Evolutionary conservation across 1,284 basidiomycete genomes (phyloP).

Genomic region (Malassezia sp.): DNA sequence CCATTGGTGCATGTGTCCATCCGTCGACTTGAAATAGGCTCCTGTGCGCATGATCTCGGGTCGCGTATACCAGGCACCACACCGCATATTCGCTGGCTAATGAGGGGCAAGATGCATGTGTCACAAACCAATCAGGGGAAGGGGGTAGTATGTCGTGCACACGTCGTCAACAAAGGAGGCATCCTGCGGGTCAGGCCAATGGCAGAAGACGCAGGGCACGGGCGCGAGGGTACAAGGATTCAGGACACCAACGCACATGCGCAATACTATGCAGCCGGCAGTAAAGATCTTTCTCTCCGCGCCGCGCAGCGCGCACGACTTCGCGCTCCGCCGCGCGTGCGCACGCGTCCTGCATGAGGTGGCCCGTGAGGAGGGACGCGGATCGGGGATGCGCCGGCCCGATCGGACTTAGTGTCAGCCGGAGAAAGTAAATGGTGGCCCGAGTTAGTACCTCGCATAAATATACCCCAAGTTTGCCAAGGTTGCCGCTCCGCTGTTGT

Average conservation of each 20-base stretch:
- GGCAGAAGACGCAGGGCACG: too few species aligned
- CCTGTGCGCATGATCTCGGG: slow-evolving; percentile 50
- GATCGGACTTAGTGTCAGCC: too few species aligned
- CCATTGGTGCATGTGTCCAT: slow-evolving; percentile 65
- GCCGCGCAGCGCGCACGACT: slow-evolving; percentile 10
- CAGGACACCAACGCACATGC: slow-evolving; percentile 4
- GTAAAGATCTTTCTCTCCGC: slow-evolving; percentile 9
- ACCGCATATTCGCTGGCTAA: slow-evolving; percentile 71
- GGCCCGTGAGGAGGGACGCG: too few species aligned
- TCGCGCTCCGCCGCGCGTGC: slow-evolving; percentile 3
- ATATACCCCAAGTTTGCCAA: too few species aligned
- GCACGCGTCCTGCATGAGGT: too few species aligned
- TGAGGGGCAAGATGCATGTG: too few species aligned
- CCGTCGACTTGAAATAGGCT: slow-evolving; percentile 94
- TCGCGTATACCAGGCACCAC: slow-evolving; percentile 85
- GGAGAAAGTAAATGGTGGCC: neutral
- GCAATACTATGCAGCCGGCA: slow-evolving; percentile 12
- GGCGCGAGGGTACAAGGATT: too few species aligned
- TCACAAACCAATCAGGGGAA: slow-evolving; percentile 11
- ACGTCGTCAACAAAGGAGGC: slow-evolving; percentile 9
- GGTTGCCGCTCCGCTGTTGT: too few species aligned
- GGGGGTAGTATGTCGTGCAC: slow-evolving; percentile 8
- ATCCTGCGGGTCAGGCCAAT: slow-evolving; percentile 6
- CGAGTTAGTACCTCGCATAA: too few species aligned
- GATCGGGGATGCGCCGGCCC: too few species aligned